These are phyloP conservation scores for Epichloe glyceriae DNA, from an alignment of 2,329 filamentous ascomycete genomes.

Conservation along the genomic window DNA sequence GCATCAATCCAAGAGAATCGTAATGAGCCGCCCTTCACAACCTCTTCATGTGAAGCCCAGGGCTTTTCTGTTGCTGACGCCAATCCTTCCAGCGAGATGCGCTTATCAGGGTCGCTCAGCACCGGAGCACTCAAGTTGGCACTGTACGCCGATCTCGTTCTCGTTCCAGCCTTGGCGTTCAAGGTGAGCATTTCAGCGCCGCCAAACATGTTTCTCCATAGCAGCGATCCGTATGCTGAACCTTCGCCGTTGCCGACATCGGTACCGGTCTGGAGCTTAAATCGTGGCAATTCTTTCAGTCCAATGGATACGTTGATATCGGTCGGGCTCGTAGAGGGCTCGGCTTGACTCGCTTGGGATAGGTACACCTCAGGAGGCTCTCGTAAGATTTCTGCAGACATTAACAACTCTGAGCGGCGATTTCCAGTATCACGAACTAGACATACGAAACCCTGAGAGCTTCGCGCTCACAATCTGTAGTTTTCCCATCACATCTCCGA, in stretches of 20 bases:
- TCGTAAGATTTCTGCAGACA: constrained; percentile 64
- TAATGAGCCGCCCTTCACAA: constrained; percentile 61
- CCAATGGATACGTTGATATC: constrained; percentile 77
- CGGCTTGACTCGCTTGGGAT: constrained; percentile 57
- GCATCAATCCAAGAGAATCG: constrained; percentile 63
- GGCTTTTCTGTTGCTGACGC: constrained; percentile 77
- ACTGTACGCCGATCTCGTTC: constrained; percentile 84
- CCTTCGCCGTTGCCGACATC: constrained; percentile 90
- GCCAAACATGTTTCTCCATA: constrained; percentile 86
- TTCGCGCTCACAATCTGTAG: constrained; percentile 59
- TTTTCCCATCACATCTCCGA: constrained; percentile 65
- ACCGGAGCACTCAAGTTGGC: constrained; percentile 75
- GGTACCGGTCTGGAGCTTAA: constrained; percentile 87
- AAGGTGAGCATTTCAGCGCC: constrained; percentile 82
- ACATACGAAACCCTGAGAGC: constrained; percentile 66
- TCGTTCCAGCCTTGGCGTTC: constrained; percentile 77
- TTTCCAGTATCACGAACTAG: neutral
- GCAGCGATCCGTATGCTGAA: constrained; percentile 76
- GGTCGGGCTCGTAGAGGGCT: constrained; percentile 56
- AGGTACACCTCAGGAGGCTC: constrained; percentile 71
- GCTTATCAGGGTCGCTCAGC: constrained; percentile 68
- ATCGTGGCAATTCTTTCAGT: constrained; percentile 67
- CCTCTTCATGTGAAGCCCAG: constrained; percentile 91
- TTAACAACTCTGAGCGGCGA: constrained; percentile 13
- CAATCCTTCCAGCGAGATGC: constrained; percentile 66